These are phyloP conservation scores for Dothistroma pini DNA, from an alignment of 2,329 filamentous ascomycete genomes.

Conservation along the genomic window DNA sequence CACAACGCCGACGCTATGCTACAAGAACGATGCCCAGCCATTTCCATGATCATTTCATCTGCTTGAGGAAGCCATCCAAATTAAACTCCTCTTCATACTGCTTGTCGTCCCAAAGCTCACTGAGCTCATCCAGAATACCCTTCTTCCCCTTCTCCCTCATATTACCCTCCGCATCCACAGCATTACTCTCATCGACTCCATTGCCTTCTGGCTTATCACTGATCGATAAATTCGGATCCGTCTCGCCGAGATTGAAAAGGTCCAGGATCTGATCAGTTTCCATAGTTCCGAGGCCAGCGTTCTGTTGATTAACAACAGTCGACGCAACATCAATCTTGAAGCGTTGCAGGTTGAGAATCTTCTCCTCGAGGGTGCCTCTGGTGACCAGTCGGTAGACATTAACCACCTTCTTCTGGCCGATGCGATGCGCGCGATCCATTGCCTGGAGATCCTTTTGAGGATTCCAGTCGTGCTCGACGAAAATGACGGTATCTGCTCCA, in stretches of 20 bases:
- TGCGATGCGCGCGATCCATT: conserved; percentile 97
- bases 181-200: conserved; percentile 73
- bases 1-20: conserved; percentile 5
- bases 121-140: conserved; percentile 89
- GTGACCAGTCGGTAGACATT: conserved; percentile 98
- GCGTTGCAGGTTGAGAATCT: conserved; percentile 91
- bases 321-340: conserved; percentile 99
- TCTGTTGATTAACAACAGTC: conserved; percentile 98
- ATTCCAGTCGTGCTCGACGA: conserved; percentile 99
- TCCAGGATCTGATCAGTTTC: conserved; percentile 98
- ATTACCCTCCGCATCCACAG: conserved; percentile 75
- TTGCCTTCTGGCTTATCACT: conserved; percentile 37
- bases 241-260: conserved; percentile 86
- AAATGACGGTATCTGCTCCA: conserved; percentile 96
- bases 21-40: conserved; percentile 2
- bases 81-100: conserved; percentile 99
- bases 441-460: conserved; percentile 97
- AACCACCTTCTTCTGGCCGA: conserved; percentile 99
- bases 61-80: conserved; percentile 89
- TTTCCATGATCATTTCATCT: conserved; percentile 59
- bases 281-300: conserved; percentile 91
- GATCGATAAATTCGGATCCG: conserved; percentile 43
- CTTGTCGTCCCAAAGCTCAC: conserved; percentile 93
- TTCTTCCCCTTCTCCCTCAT: conserved; percentile 95
- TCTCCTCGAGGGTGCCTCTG: conserved; percentile 92